phyloP scores from a whole-genome alignment of 345 rosid genomes.

The Eutrema japonicum region DNA sequence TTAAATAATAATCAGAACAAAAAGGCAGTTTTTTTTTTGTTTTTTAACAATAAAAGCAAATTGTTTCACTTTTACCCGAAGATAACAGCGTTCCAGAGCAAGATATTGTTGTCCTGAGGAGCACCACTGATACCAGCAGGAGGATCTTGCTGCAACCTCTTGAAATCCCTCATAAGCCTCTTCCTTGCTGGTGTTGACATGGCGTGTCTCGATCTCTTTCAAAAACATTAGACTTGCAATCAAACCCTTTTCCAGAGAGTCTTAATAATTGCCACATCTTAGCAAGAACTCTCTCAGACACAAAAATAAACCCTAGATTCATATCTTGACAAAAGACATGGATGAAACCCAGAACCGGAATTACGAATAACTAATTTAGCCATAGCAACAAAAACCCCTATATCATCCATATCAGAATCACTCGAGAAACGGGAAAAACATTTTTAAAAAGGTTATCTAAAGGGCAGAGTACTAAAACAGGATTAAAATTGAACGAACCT shows the following conservation, averaged over 20 bases:
- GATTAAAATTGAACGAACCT: background rate
- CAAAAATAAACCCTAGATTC: background rate
- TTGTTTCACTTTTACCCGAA: conserved; percentile 48
- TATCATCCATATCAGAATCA: background rate
- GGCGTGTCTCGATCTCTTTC: background rate
- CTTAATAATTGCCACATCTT: background rate
- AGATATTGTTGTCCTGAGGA: conserved; percentile 62
- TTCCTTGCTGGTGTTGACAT: conserved; percentile 68
- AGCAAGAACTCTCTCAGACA: background rate
- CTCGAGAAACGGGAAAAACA: background rate
- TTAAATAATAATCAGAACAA: background rate
- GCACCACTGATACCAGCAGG: conserved; percentile 45
- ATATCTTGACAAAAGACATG: background rate
- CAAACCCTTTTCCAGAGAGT: no score
- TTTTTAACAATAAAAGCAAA: background rate
- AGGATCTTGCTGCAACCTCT: conserved; percentile 65
- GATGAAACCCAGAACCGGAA: background rate
- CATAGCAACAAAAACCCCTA: background rate
- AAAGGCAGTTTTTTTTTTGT: background rate
- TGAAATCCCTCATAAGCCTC: conserved; percentile 69
- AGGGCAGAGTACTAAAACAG: background rate
- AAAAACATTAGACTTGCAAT: background rate
- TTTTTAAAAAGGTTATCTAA: no score
- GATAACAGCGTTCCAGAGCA: conserved; percentile 70
- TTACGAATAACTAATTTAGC: background rate